Conservation (phyloP, 257 asterid genomes). For the Solanum rostratum region DNA sequence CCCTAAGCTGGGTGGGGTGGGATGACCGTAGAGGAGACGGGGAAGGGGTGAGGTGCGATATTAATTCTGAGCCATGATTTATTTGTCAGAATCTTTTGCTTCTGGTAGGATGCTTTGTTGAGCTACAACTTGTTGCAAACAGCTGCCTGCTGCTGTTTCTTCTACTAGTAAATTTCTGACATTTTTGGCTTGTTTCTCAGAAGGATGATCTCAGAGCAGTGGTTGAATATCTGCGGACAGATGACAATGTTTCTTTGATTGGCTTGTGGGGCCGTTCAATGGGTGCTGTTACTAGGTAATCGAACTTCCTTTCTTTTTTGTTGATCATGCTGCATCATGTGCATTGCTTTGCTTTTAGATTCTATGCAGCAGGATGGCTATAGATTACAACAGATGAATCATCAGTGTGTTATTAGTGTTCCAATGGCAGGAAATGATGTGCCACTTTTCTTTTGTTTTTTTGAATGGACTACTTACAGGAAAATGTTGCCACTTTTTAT, state of each 20-base stretch:
- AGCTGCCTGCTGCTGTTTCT: neutral
- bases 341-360: neutral
- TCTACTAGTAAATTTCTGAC: neutral
- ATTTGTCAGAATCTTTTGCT: neutral
- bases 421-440: neutral
- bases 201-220: constrained; percentile 85
- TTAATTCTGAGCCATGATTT: neutral
- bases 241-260: constrained; percentile 78
- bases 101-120: neutral
- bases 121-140: neutral
- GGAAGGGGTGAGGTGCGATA: too few relatives aligned
- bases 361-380: neutral
- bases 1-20: neutral
- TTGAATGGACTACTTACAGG: neutral
- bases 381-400: neutral
- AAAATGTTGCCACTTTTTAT: neutral
- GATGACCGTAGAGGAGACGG: neutral
- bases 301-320: constrained; percentile 3
- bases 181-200: constrained; percentile 32
- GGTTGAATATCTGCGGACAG: constrained; percentile 63
- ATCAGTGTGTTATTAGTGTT: neutral
- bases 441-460: neutral
- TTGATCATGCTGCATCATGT: neutral
- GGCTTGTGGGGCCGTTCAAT: constrained; percentile 98
- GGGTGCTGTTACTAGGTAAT: constrained; percentile 94